Conservation (phyloP, 2,329 filamentous ascomycete genomes). For the Pezicula rhizophila region DNA sequence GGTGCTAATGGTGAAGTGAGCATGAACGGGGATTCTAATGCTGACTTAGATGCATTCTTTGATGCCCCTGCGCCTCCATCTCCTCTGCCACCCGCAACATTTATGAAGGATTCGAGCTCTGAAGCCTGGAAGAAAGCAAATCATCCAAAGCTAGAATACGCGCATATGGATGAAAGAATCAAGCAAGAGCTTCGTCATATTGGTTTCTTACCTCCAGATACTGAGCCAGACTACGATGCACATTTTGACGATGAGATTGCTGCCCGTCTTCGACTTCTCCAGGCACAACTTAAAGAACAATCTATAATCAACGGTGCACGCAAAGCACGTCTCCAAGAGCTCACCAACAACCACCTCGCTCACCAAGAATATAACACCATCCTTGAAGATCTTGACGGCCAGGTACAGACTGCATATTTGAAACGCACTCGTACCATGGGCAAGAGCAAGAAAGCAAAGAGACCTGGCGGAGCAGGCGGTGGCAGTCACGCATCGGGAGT, state of each 20-base stretch:
- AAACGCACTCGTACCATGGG: slow-evolving; percentile 93
- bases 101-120: slow-evolving; percentile 70
- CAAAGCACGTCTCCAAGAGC: slow-evolving; percentile 78
- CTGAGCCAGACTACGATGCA: slow-evolving; percentile 71
- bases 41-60: slow-evolving; percentile 21
- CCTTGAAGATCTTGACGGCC: slow-evolving; percentile 88
- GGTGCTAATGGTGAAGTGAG: slow-evolving; percentile 43
- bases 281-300: slow-evolving; percentile 74
- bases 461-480: slow-evolving; percentile 68
- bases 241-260: slow-evolving; percentile 94
- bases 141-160: slow-evolving; percentile 73
- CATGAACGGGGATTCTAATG: slow-evolving; percentile 38
- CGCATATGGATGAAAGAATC: slow-evolving; percentile 81
- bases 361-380: slow-evolving; percentile 97
- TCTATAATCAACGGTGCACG: slow-evolving; percentile 85
- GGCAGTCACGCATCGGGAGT: slow-evolving; percentile 57
- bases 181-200: slow-evolving; percentile 88
- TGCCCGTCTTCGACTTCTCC: slow-evolving; percentile 78
- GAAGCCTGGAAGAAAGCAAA: slow-evolving; percentile 75
- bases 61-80: slow-evolving; percentile 19
- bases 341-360: slow-evolving; percentile 88
- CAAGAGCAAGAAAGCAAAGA: slow-evolving; percentile 87
- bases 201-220: slow-evolving; percentile 71
- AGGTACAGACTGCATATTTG: slow-evolving; percentile 90
- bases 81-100: slow-evolving; percentile 61